Evolutionary conservation across 192 early-diverging fungal species (phyloP), one percentile per base, ranked within the genome.

Genomic region (Backusella luteola): DNA sequence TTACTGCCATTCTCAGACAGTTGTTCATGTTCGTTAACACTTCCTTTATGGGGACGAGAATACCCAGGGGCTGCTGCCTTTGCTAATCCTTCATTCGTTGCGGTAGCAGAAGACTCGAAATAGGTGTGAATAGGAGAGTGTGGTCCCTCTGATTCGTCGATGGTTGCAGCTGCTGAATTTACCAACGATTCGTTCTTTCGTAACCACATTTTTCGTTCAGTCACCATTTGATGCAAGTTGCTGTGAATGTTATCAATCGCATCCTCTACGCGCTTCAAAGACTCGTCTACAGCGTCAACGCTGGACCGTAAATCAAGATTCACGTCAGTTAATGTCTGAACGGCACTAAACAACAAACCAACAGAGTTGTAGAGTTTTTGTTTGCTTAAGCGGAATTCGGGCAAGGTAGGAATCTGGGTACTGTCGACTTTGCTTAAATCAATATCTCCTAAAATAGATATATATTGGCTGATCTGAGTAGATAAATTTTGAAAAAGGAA

Each of bases 291-390:
- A 0, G 63, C 19, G 21, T 53, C 23, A 9, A 80, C 71, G 17
- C 73, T 69, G 0, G 26, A 34, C 17, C 34, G 17, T 14, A 67
- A 42, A 44, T 77, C 67, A 15, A 34, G 42, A 6, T 70, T 35
- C 1, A 39, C 17, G 41, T 79, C 78, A 6, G 78, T 83, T 7
- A 77, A 38, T 23, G 70, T 53, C n/a, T 83, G 82, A 17, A 80
- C 67, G 4, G 75, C 75, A 29, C 73, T 73, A 52, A 79, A 83
- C 3, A 83, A 44, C 41, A 53, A 29, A 35, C 82, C 82, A 26
- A 76, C 68, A 12, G 46, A 73, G 34, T 83, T 79, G 41, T 80
- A 83, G 23, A 83, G 76, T 9, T 73, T 77, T 70, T 83, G 82
- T 49, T 80, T 83, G 15, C 76, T 34, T 12, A 74, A 68, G n/a